These are phyloP conservation scores for Phytophthora constricta DNA, from an alignment of 352 stramenopile species.

Conservation along the genomic window DNA sequence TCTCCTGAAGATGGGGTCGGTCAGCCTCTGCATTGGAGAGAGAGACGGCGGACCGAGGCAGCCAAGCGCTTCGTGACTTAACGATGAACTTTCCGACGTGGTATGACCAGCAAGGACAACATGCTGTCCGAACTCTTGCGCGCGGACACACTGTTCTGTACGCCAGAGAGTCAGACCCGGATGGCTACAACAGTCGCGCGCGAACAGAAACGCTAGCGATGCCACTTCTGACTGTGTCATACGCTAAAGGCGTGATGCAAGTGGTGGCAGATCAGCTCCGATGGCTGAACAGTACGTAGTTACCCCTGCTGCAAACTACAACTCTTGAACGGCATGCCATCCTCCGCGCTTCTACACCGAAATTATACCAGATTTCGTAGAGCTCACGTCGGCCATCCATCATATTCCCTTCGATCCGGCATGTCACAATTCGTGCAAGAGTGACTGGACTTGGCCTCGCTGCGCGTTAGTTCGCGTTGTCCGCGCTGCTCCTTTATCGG, in stretches of 20 bases:
- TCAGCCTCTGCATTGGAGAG: neutral
- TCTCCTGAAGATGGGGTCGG: neutral
- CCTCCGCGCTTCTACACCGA: neutral
- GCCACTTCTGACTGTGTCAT: too few relatives aligned
- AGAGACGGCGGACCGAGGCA: neutral
- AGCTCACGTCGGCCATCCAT: neutral
- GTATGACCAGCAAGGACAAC: too few relatives aligned
- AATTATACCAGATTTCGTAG: neutral
- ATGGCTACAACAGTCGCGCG: too few relatives aligned
- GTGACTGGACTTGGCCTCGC: too few relatives aligned
- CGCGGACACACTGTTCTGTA: too few relatives aligned
- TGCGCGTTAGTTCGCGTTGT: neutral
- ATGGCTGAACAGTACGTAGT: too few relatives aligned
- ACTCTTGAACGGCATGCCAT: neutral
- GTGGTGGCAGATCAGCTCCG: too few relatives aligned
- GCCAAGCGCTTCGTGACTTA: neutral
- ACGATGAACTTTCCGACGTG: neutral
- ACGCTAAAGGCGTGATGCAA: too few relatives aligned
- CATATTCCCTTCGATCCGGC: neutral
- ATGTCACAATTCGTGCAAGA: neutral
- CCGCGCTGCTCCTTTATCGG: neutral
- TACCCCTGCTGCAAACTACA: neutral
- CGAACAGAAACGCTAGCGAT: too few relatives aligned
- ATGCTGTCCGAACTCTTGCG: too few relatives aligned
- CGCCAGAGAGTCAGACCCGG: too few relatives aligned